Evolutionary conservation across 208 protist genomes (phyloP).

Genomic region (Naegleria gruberi): DNA sequence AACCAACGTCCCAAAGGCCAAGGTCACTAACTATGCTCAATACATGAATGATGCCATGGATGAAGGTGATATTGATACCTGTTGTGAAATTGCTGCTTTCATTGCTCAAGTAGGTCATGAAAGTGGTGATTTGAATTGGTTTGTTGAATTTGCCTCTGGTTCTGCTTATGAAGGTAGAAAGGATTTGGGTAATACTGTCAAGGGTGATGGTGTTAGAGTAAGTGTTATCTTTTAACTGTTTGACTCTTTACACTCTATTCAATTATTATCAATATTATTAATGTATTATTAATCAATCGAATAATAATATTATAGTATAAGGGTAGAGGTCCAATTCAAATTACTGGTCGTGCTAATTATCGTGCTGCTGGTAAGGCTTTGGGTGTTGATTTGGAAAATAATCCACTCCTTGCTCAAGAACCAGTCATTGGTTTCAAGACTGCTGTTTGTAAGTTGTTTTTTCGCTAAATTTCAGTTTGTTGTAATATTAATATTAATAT

Average conservation of each 20-base stretch:
- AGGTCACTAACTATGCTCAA: background rate
- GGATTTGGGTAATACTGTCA: background rate
- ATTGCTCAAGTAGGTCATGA: constrained; percentile 30
- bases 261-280: no score
- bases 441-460: no score
- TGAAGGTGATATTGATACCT: background rate
- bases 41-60: background rate
- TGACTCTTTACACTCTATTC: no score
- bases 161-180: constrained; percentile 30
- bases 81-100: background rate
- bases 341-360: constrained; percentile 34
- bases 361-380: constrained; percentile 13
- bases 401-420: background rate
- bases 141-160: constrained; percentile 32
- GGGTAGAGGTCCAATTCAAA: constrained; percentile 29
- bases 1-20: no score
- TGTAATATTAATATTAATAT: no score
- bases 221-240: no score
- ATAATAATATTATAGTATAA: constrained; percentile 27
- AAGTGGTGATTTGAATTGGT: constrained; percentile 13
- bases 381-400: constrained; percentile 19
- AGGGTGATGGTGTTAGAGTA: background rate
- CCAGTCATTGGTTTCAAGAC: constrained; percentile 22
- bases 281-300: constrained; percentile 25
- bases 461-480: no score